Conservation (phyloP, 1,284 basidiomycete genomes). For the Cryptococcus sp. region DNA sequence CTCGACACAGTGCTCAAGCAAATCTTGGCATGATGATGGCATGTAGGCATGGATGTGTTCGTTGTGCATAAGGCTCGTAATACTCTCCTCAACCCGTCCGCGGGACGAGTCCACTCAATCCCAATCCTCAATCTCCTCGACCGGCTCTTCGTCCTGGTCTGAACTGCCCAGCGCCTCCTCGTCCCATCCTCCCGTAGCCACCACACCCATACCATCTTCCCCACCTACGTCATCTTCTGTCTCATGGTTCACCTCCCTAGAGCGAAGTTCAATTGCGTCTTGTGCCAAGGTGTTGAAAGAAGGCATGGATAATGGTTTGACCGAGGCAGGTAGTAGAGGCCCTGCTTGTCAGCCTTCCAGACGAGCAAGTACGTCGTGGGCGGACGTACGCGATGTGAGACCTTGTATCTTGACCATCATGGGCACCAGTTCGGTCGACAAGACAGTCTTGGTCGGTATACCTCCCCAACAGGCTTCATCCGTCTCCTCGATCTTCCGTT, state of each 20-base stretch:
- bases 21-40: too few relatives aligned
- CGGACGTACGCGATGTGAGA: constrained; percentile 11
- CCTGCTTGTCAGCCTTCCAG: constrained; percentile 13
- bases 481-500: constrained; percentile 1
- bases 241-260: constrained; percentile 28
- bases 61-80: not conserved
- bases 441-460: constrained; percentile 20
- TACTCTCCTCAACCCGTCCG: too few relatives aligned
- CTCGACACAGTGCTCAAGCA: too few relatives aligned
- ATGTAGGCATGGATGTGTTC: too few relatives aligned
- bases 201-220: constrained; percentile 19
- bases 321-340: constrained; percentile 28
- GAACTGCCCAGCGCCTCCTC: constrained; percentile 7
- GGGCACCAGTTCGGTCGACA: constrained; percentile 41
- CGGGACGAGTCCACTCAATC: too few relatives aligned
- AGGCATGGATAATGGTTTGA: constrained; percentile 25
- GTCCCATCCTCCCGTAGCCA: constrained; percentile 16
- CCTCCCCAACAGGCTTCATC: constrained; percentile 28
- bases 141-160: constrained; percentile 26
- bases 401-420: constrained; percentile 41
- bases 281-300: constrained; percentile 8
- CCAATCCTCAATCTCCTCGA: constrained; percentile 39
- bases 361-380: not conserved
- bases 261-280: constrained; percentile 4
- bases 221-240: constrained; percentile 21